phyloP scores from a whole-genome alignment of 2,329 filamentous ascomycete genomes.

The Passalora sequoiae region DNA sequence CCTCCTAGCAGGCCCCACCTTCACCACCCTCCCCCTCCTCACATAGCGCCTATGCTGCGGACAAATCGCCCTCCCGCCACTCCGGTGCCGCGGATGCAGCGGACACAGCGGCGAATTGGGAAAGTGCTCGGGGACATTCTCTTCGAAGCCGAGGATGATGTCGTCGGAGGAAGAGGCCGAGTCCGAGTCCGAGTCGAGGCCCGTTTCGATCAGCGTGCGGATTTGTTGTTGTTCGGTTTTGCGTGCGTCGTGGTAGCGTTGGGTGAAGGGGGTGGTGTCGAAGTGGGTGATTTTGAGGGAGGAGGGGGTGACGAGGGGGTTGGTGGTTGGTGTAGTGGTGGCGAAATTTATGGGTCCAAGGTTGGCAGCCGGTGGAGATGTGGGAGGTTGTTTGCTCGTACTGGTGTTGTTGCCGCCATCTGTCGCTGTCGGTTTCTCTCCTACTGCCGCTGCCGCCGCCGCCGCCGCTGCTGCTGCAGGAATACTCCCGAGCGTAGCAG shows the following conservation, averaged over 20 bases:
- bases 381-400: neutral
- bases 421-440: neutral
- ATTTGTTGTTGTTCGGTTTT: conserved; percentile 25
- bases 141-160: conserved; percentile 28
- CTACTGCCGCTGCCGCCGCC: neutral
- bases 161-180: conserved; percentile 17
- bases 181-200: conserved; percentile 22
- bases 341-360: too few relatives aligned
- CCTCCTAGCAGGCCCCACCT: conserved; percentile 11
- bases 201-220: conserved; percentile 24
- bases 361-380: neutral
- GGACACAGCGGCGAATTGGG: conserved; percentile 42
- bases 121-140: conserved; percentile 42
- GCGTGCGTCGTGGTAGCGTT: conserved; percentile 29
- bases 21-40: conserved; percentile 2
- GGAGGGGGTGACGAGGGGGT: neutral
- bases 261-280: conserved; percentile 29
- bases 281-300: conserved; percentile 28
- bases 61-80: conserved; percentile 36
- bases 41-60: conserved; percentile 35
- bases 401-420: neutral
- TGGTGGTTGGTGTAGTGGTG: too few relatives aligned
- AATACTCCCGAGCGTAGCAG: neutral
- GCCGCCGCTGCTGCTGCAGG: neutral
- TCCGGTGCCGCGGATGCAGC: conserved; percentile 34